Percentiles rank a stretch among this genome's conserved stretches.
phyloP scores from a whole-genome alignment of 192 early-diverging fungal genomes.

The Radiomyces spectabilis region DNA sequence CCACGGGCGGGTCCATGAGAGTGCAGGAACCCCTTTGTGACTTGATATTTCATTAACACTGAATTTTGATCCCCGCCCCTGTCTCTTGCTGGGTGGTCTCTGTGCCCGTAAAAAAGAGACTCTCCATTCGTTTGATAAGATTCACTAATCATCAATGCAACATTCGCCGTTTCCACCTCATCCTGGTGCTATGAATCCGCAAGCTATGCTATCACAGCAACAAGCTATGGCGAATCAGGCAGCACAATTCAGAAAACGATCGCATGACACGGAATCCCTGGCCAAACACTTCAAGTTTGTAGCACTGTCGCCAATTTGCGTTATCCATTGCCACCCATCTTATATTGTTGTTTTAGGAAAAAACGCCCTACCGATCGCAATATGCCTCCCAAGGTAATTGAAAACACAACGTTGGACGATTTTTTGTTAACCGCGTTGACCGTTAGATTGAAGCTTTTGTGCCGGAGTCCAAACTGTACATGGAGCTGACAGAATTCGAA shows the following conservation, averaged over 20 bases:
- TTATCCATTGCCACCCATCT: neutral
- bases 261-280: slow-evolving; percentile 6
- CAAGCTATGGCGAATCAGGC: too few species aligned
- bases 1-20: too few species aligned
- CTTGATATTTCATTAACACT: too few species aligned
- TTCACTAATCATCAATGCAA: too few species aligned
- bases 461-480: slow-evolving; percentile 87
- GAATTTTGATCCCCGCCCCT: too few species aligned
- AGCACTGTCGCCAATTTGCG: neutral
- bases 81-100: too few species aligned
- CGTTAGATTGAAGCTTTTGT: slow-evolving; percentile 81
- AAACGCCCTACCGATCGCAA: slow-evolving; percentile 17
- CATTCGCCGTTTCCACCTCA: too few species aligned
- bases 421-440: neutral
- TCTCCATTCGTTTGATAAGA: too few species aligned
- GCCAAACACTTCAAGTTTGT: slow-evolving; percentile 17
- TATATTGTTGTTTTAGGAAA: slow-evolving; percentile 2
- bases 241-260: slow-evolving; percentile 17
- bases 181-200: too few species aligned
- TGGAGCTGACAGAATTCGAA: slow-evolving; percentile 82
- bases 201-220: too few species aligned
- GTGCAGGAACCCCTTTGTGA: too few species aligned
- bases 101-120: too few species aligned
- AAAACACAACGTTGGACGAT: neutral
- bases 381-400: slow-evolving; percentile 18